These are phyloP conservation scores for Ogataea pilisensis DNA, from an alignment of 805 yeast species.

Conservation along the genomic window DNA sequence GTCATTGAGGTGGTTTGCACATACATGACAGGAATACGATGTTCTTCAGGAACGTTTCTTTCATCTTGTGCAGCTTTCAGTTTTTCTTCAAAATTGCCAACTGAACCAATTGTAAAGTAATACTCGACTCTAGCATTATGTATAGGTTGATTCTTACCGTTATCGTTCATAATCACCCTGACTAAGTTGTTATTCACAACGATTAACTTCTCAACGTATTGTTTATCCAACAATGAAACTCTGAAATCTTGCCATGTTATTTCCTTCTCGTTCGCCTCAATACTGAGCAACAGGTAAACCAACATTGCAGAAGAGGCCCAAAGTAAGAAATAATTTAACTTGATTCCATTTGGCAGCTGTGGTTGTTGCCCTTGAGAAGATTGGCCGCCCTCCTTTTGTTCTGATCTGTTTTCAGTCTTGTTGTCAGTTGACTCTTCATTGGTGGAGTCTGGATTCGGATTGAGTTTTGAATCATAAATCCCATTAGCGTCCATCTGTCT, in stretches of 20 bases:
- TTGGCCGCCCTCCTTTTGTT: background rate
- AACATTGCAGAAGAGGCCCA: conserved; percentile 19
- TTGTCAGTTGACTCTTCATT: background rate
- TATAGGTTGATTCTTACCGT: conserved; percentile 32
- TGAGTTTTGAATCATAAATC: conserved; percentile 20
- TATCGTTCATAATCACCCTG: conserved; percentile 56
- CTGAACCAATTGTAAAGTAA: conserved; percentile 81
- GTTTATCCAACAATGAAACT: conserved; percentile 69
- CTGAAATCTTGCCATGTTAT: conserved; percentile 70
- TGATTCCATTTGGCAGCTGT: conserved; percentile 1
- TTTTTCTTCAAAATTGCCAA: conserved; percentile 80
- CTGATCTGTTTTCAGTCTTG: background rate
- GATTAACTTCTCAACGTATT: conserved; percentile 66
- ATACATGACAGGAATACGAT: conserved; percentile 75
- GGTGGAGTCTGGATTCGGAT: conserved; percentile 15
- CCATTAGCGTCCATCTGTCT: conserved; percentile 24
- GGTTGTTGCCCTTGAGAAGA: background rate
- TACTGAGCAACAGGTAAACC: conserved; percentile 13
- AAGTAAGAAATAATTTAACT: conserved; percentile 19
- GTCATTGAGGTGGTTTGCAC: conserved; percentile 63
- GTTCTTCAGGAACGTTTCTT: conserved; percentile 60
- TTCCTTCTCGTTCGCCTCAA: conserved; percentile 26
- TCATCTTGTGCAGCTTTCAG: conserved; percentile 68
- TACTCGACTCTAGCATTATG: conserved; percentile 28
- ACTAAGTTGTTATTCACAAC: conserved; percentile 74